A percentile compares a stretch with the other conserved stretches of the same genome.
Conservation (phyloP, 2,329 filamentous ascomycete species). For the Neocatenulostroma microsporum region DNA sequence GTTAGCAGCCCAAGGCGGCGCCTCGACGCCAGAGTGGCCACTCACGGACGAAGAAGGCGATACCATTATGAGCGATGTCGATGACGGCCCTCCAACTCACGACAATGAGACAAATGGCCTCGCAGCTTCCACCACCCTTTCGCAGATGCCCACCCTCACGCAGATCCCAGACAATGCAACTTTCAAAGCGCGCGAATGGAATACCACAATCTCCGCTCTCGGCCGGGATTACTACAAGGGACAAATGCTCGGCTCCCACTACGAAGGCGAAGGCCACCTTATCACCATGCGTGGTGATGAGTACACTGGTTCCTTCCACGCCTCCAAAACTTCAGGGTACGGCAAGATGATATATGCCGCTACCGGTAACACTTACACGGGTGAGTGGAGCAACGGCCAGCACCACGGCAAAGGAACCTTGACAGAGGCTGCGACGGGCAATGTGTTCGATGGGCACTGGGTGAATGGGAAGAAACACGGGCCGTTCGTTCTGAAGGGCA, state of each 20-base stretch:
- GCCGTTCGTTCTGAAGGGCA: constrained; percentile 55
- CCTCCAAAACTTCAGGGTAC: constrained; percentile 47
- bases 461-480: constrained; percentile 53
- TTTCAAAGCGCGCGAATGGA: constrained; percentile 3
- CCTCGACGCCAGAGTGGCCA: constrained; percentile 7
- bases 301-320: constrained; percentile 49
- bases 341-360: constrained; percentile 50
- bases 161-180: too few relatives aligned
- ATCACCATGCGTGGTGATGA: constrained; percentile 48
- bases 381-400: constrained; percentile 56
- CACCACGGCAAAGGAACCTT: constrained; percentile 53
- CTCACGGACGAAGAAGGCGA: constrained; percentile 34
- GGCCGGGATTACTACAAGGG: constrained; percentile 51
- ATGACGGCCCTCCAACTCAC: constrained; percentile 4
- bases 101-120: background rate
- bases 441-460: constrained; percentile 55
- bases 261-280: constrained; percentile 49
- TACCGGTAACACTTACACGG: constrained; percentile 56
- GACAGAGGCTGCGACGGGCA: constrained; percentile 49
- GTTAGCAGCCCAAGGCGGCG: background rate
- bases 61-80: constrained; percentile 25
- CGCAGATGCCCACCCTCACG: constrained; percentile 1
- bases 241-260: constrained; percentile 36
- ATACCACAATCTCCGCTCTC: constrained; percentile 47
- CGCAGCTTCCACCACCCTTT: constrained; percentile 2